Evolutionary conservation across 352 stramenopile genomes (phyloP), one percentile per base, ranked within the genome.

Genomic region (Globisporangium irregulare): DNA sequence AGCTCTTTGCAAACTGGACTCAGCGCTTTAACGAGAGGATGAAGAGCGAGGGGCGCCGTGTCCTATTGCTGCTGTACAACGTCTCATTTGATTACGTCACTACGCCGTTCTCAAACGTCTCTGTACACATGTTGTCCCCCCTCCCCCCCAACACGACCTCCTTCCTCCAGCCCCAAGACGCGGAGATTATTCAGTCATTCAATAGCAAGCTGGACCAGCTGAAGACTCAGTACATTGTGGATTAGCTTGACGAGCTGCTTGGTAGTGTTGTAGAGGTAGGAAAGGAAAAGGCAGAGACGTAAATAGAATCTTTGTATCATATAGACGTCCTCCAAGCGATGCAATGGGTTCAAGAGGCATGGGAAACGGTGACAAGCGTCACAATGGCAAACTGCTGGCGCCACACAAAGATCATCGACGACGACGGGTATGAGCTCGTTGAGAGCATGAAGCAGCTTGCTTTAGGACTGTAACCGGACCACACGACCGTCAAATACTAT

Each of bases 361-460:
- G 32, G 32, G 32, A 8, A 7, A 38, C 32, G 32, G 32, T 38
- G 32, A 12, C 32, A 7, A 38, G 32, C 32, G 12, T 5, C 32
- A 38, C 32, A 38, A 5, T 38, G 32, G 32, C 9, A 38, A 38
- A 48, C 41, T 46, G 41, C 27, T 57, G 59, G 59, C 43, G 59
- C n/a, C 59, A 65, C 18, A 65, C 59, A 20, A 22, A 27, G n/a
- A 65, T 65, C 7, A 22, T 57, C 24, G 59, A 55, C 18, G 41
- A 57, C 27, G 59, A 57, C 36, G 41, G 46, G 18, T 57, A 46
- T 27, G 43, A 65, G 24, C 34, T 57, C 1, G 59, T 65, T 38
- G 32, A 38, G 32, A 38, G 32, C 32, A 38, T 9, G 9, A 38
- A 38, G 4, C 32, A 38, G 32, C 32, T 10, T 38, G 32, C 25